These are phyloP conservation scores for Saccharomycopsis hybrid DNA, from an alignment of 1,139 yeast genomes.

Conservation along the genomic window DNA sequence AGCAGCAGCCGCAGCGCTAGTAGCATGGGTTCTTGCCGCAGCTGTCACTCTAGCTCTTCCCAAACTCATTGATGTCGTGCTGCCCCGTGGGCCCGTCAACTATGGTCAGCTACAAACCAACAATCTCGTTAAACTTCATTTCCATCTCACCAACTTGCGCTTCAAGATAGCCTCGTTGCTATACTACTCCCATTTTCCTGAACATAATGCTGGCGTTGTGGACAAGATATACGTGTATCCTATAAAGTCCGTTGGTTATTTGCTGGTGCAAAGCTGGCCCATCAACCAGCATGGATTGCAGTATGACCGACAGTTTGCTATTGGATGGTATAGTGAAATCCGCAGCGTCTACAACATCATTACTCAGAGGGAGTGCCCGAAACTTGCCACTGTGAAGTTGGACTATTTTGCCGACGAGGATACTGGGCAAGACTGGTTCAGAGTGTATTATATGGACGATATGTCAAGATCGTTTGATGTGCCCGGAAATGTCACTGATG, in stretches of 20 bases:
- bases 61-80: no score
- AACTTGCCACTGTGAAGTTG: slow-evolving; percentile 29
- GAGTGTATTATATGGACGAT: slow-evolving; percentile 25
- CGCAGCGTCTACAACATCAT: slow-evolving; percentile 27
- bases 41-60: no score
- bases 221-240: slow-evolving; percentile 34
- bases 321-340: slow-evolving; percentile 29
- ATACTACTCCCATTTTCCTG: not conserved
- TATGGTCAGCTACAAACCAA: not conserved
- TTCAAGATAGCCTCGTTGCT: not conserved
- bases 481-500: slow-evolving; percentile 27
- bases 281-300: slow-evolving; percentile 35
- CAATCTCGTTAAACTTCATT: not conserved
- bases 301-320: slow-evolving; percentile 37
- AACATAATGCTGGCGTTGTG: slow-evolving; percentile 24
- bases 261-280: slow-evolving; percentile 31
- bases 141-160: not conserved
- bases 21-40: no score
- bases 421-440: slow-evolving; percentile 26
- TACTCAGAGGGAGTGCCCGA: slow-evolving; percentile 33
- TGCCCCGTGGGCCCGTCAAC: no score
- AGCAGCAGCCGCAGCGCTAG: no score
- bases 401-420: slow-evolving; percentile 26
- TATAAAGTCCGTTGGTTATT: slow-evolving; percentile 35
- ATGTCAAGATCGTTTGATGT: slow-evolving; percentile 26